Percentiles rank a stretch among this genome's conserved stretches.
phyloP scores from a whole-genome alignment of 106 monocot genomes.

The Allium cepa region DNA sequence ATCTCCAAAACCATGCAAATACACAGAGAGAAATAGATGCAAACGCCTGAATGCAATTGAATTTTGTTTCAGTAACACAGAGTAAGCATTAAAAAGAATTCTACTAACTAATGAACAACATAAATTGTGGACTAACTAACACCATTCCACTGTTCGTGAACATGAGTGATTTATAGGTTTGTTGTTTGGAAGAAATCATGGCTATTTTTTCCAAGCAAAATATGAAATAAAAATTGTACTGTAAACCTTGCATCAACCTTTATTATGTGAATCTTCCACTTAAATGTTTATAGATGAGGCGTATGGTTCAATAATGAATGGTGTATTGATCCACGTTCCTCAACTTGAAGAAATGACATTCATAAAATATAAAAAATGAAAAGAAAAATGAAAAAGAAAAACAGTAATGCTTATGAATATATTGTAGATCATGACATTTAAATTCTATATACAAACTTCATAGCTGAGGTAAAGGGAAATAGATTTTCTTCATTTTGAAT shows the following conservation, averaged over 20 bases:
- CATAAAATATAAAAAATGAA: too few relatives aligned
- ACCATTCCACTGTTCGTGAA: neutral
- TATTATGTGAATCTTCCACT: too few relatives aligned
- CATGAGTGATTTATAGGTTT: neutral
- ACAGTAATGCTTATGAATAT: too few relatives aligned
- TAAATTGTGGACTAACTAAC: neutral
- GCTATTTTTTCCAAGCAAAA: neutral
- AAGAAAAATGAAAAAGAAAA: too few relatives aligned
- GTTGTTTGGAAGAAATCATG: neutral
- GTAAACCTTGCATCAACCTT: too few relatives aligned
- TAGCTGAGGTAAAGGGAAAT: neutral
- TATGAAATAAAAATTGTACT: too few relatives aligned
- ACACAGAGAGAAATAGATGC: slow-evolving; percentile 68
- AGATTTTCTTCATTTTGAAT: neutral
- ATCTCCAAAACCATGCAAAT: slow-evolving; percentile 65
- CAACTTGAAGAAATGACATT: too few relatives aligned
- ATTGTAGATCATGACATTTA: too few relatives aligned
- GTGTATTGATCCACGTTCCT: too few relatives aligned
- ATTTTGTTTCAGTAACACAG: too few relatives aligned
- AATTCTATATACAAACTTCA: neutral
- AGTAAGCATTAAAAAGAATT: neutral
- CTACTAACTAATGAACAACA: neutral
- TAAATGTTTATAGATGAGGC: too few relatives aligned
- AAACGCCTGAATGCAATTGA: slow-evolving; percentile 43
- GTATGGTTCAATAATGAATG: too few relatives aligned